Evolutionary conservation across 345 rosid species (phyloP), one percentile per base, ranked within the genome.

Genomic region (Gossypium longicalyx): DNA sequence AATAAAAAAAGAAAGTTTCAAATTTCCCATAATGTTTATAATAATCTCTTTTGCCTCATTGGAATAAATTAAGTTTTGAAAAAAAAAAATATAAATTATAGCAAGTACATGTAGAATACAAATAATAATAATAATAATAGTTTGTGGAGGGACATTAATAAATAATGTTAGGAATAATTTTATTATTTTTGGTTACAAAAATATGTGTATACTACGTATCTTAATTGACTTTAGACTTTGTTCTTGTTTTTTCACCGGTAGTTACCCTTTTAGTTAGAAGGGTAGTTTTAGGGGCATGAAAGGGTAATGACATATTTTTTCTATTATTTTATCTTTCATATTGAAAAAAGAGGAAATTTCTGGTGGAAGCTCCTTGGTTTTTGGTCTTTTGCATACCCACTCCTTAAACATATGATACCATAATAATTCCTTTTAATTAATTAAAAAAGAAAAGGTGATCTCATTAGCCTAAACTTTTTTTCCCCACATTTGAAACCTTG

Each of bases 361-460:
- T 25, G 53, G 57, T 16, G 29, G 69, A 63, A 80, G 74, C 63
- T 53, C 63, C n/a, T 45, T 76, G 75, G 68, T 67, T 76, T 83
- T 81, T 83, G 79, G 84, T 84, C 84, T 78, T 52, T 61, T 67
- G 72, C 47, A 61, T 74, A 74, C 65, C 77, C 72, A 75, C 77
- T 41, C 38, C 63, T 58, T 22, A 23, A 58, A 17, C 83, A 79
- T 20, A 57, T 80, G 82, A 80, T 79, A 70, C 85, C 70, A 49
- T 76, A 75, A 85, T 82, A 77, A 85, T 81, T 78, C 81, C 72
- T 54, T 70, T 80, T 80, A 74, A 85, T 85, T 73, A 78, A 75
- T 4, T 51, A 70, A 23, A 67, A n/a, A 15, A 34, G 16, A 48
- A 65, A 69, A 58, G 76, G 81, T 80, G 83, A 80, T 65, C 74